Percentiles rank a stretch among this genome's conserved stretches.
phyloP scores from a whole-genome alignment of 805 yeast species.

The Ogataea glucozyma region DNA sequence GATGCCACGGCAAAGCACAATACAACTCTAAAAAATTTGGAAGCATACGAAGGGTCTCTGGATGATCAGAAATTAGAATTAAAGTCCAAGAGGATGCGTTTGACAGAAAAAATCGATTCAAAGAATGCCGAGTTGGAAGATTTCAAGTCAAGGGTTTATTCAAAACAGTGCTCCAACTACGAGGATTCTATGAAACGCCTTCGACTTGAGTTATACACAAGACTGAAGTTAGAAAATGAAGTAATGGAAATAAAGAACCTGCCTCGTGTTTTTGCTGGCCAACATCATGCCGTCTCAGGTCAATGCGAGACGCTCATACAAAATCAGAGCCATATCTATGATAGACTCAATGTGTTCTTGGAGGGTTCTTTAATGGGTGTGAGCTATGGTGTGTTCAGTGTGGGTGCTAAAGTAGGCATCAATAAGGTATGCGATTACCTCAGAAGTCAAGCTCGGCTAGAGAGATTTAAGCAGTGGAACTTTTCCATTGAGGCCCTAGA shows the following conservation, averaged over 20 bases:
- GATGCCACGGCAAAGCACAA: slow-evolving; percentile 7
- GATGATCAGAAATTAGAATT: slow-evolving; percentile 16
- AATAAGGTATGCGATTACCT: slow-evolving; percentile 6
- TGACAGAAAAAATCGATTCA: slow-evolving; percentile 10
- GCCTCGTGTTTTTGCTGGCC: slow-evolving; percentile 17
- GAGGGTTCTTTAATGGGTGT: slow-evolving; percentile 16
- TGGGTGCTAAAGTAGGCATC: slow-evolving; percentile 1
- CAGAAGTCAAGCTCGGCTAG: not conserved
- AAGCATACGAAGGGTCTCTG: slow-evolving; percentile 16
- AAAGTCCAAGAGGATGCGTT: slow-evolving; percentile 13
- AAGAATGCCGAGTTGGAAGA: slow-evolving; percentile 11
- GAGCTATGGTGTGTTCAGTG: slow-evolving; percentile 11
- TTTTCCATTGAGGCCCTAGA: slow-evolving; percentile 6
- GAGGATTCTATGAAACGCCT: slow-evolving; percentile 7
- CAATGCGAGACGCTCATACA: no score
- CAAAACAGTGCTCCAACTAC: not conserved
- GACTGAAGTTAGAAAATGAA: slow-evolving; percentile 28
- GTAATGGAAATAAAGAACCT: slow-evolving; percentile 20
- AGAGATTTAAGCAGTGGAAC: slow-evolving; percentile 6
- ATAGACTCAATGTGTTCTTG: slow-evolving; percentile 13
- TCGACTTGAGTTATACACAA: slow-evolving; percentile 18
- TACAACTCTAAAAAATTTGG: slow-evolving; percentile 2
- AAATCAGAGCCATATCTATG: not conserved
- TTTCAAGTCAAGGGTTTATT: slow-evolving; percentile 10
- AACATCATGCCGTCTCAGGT: slow-evolving; percentile 1